Conservation (phyloP, 75 land plant species). For the Pinus albicaulis region DNA sequence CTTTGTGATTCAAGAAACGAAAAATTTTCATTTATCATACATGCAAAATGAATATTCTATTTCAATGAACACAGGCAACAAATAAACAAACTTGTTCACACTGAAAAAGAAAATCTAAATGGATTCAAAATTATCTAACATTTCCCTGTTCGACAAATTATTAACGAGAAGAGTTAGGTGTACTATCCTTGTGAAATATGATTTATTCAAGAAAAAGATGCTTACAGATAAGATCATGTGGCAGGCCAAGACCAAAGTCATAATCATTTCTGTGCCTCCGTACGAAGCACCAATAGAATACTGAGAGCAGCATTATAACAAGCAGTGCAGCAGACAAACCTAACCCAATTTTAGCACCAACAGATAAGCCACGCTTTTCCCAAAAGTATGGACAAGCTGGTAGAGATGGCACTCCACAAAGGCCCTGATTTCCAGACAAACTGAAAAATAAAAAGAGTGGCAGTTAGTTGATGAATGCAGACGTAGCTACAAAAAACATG, state of each 20-base stretch:
- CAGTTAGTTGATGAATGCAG: background rate
- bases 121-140: background rate
- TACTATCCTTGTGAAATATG: background rate
- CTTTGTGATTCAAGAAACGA: background rate
- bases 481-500: background rate
- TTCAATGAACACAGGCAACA: background rate
- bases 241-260: conserved; percentile 75
- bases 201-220: background rate
- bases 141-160: background rate
- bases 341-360: conserved; percentile 73
- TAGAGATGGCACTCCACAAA: conserved; percentile 90
- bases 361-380: conserved; percentile 63
- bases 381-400: conserved; percentile 82
- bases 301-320: conserved; percentile 24
- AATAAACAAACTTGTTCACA: background rate
- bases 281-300: conserved; percentile 42
- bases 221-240: conserved; percentile 89
- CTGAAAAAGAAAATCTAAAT: background rate
- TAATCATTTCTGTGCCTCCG: conserved; percentile 59
- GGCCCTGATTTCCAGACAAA: conserved; percentile 74
- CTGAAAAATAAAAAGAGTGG: conserved; percentile 20
- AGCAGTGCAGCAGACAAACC: conserved; percentile 35
- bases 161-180: background rate
- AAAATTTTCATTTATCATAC: background rate
- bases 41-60: background rate